Evolutionary conservation across 2,329 filamentous ascomycete genomes (phyloP), one percentile per base, ranked within the genome.

Genomic region (Epichloe coenophiala): DNA sequence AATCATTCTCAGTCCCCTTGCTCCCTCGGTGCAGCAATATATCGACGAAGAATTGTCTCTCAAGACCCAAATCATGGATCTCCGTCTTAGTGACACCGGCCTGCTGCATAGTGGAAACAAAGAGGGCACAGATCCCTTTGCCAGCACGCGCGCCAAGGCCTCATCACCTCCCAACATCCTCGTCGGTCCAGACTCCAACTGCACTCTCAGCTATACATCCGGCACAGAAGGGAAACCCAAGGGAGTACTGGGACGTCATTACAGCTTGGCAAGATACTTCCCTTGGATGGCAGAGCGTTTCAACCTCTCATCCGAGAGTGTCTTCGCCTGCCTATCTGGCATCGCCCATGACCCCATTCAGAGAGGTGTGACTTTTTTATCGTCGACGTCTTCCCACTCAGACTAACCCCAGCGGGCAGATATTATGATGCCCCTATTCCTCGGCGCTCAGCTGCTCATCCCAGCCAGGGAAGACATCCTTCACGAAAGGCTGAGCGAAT

Each of bases 211-310:
- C 31, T 89, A 87, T 63, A 89, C 86, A 1, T 80, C 75, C 6
- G 88, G 89, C 4, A 79, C 75, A 1, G 87, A 94, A 27, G 68
- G 88, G 86, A 44, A 78, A 56, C 89, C 88, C 36, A 95, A 95
- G 72, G 88, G 88, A 58, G 91, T 97, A 12, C 76, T 82, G 51
- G 90, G 91, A 1, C 78, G 91, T 13, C 91, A 97, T 67, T 97
- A 85, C 69, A 86, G 81, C 47, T 71, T 97, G 54, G 79, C 88
- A 1, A 83, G 85, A 59, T 97, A 95, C 70, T 94, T 91, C 62
- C 81, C 83, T 19, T 97, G 89, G 90, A 97, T 97, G 91, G 81
- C 88, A 0, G 71, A 93, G 67, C 80, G 73, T 2, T 97, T 97
- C 65, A 73, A 80, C 46, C 74, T 94, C 45, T 83, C 80, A 1